Conservation (phyloP, 2,329 filamentous ascomycete species). For the Chrysosphaeria jannelii region DNA sequence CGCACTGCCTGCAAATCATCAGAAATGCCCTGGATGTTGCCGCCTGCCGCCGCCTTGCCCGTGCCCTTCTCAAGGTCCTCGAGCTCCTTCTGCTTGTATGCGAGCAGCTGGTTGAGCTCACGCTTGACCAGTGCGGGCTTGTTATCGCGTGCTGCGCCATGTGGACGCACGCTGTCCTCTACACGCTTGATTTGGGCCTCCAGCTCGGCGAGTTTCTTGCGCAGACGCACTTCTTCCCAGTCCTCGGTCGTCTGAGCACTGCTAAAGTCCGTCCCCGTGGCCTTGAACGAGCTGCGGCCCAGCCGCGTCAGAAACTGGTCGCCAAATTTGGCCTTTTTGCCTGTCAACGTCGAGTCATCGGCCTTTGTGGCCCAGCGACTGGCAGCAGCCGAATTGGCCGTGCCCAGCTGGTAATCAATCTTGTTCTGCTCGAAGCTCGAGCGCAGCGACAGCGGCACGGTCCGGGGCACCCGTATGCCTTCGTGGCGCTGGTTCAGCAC, state of each 20-base stretch:
- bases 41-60: slow-evolving; percentile 36
- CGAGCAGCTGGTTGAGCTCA: slow-evolving; percentile 75
- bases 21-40: slow-evolving; percentile 42
- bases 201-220: slow-evolving; percentile 71
- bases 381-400: slow-evolving; percentile 23
- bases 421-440: slow-evolving; percentile 82
- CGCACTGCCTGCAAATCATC: slow-evolving; percentile 76
- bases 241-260: slow-evolving; percentile 54
- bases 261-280: slow-evolving; percentile 71
- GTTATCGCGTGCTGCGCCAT: too few relatives aligned
- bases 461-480: slow-evolving; percentile 75
- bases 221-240: slow-evolving; percentile 89
- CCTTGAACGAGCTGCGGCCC: slow-evolving; percentile 54
- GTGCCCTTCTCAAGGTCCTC: slow-evolving; percentile 44
- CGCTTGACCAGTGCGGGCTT: slow-evolving; percentile 82
- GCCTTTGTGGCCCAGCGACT: slow-evolving; percentile 54
- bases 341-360: slow-evolving; percentile 54
- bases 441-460: slow-evolving; percentile 69
- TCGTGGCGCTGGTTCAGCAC: slow-evolving; percentile 91
- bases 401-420: slow-evolving; percentile 85
- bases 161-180: slow-evolving; percentile 30
- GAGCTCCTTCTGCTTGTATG: slow-evolving; percentile 70
- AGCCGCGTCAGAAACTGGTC: slow-evolving; percentile 85
- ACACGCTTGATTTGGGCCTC: slow-evolving; percentile 68
- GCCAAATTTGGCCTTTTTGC: slow-evolving; percentile 87